Base-by-base conservation (phyloP, 139 green algal genomes). In the Closterium sp. region DNA sequence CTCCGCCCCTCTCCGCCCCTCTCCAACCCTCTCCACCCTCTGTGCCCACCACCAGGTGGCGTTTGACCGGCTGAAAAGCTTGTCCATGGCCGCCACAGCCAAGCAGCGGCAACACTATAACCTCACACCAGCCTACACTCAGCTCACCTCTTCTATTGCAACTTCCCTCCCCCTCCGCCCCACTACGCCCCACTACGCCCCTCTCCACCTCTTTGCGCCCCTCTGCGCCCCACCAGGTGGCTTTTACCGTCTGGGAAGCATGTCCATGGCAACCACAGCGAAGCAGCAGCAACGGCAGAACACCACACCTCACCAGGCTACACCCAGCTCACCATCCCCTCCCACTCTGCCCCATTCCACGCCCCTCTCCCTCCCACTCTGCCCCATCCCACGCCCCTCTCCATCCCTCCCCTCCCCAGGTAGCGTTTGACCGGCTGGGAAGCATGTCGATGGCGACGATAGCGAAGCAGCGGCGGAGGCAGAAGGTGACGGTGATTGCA, bases 401-500 rank as follows among this genome's bases (percentile, higher is more conserved):
- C 32, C 38, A 7, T 31, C 32, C 27, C 1, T 85, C 9, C 28
- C 50, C 31, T 21, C 31, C 19, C 73, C 91, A 94, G 92, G 90
- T 94, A 19, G 92, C 92, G 27, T 95, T 95, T 94, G 92, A 95
- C 62, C 31, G 91, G 50, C 31, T 95, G 34, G 92, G 92, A 21
- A 17, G 22, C 32, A 86, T 95, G 91, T 85, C 90, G 24, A 95
- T 94, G 91, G 92, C 34, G 4, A 86, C 91, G 0, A 95, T 95
- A n/a, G 34, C 32, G 17, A 92, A 91, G 92, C 86, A 92, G 87
- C 86, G 92, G 10, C 27, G 34, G n/a, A 84, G 87, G 86, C 92
- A 95, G 50, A 92, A 94, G 84, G 85, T 92, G 22, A 31, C 84
- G 7, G 92, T 95, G 19, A 94, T 84, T 0, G 91, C 92, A 13